Conservation (phyloP, 208 protist genomes). For the Trypanosoma scelopori region DNA sequence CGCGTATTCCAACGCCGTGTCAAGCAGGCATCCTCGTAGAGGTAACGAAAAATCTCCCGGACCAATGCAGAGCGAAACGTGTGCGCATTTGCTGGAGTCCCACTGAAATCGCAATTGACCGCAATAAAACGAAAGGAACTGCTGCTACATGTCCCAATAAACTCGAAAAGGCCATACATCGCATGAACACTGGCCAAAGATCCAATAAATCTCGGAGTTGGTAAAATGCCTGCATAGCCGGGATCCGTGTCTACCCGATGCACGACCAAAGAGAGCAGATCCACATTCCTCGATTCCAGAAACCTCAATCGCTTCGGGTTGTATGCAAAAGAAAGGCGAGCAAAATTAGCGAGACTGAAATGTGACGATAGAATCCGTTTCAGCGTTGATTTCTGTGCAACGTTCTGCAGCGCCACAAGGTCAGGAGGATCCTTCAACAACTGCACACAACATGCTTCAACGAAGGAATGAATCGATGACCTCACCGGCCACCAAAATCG, state of each 20-base stretch:
- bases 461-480: background rate
- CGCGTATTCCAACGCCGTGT: background rate
- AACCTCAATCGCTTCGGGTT: background rate
- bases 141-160: background rate
- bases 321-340: slow-evolving; percentile 8
- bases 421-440: background rate
- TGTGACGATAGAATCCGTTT: background rate
- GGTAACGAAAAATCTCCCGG: slow-evolving; percentile 12
- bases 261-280: slow-evolving; percentile 6
- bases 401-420: slow-evolving; percentile 13
- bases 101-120: slow-evolving; percentile 24
- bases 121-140: slow-evolving; percentile 8
- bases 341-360: background rate
- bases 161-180: slow-evolving; percentile 9
- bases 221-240: background rate
- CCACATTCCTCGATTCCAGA: background rate
- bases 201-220: background rate
- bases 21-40: slow-evolving; percentile 12
- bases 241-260: background rate
- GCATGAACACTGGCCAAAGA: background rate
- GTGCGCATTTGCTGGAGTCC: background rate
- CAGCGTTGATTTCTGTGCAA: background rate
- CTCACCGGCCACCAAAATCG: background rate
- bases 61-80: slow-evolving; percentile 16
- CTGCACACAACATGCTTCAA: background rate